These are phyloP conservation scores for Hydnum rufescens DNA, from an alignment of 768 basidiomycete species.

Conservation along the genomic window DNA sequence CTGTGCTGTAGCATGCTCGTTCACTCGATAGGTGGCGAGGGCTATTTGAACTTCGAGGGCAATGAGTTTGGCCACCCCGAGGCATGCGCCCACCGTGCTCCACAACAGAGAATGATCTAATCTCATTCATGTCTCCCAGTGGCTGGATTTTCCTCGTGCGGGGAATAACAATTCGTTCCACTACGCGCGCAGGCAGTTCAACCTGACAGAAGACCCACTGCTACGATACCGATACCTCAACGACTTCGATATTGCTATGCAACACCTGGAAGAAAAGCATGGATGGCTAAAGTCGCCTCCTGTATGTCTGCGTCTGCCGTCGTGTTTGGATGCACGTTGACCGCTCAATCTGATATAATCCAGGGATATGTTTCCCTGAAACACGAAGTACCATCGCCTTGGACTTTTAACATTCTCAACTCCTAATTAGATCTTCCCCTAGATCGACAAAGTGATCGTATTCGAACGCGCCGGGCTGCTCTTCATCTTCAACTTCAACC, in stretches of 20 bases:
- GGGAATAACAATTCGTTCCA: constrained; percentile 95
- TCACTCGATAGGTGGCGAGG: constrained; percentile 88
- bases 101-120: not conserved
- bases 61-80: constrained; percentile 99
- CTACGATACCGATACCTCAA: constrained; percentile 90
- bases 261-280: constrained; percentile 57
- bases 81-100: constrained; percentile 23
- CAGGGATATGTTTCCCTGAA: constrained; percentile 90
- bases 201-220: constrained; percentile 65
- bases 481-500: constrained; percentile 96
- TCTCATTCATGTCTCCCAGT: constrained; percentile 25
- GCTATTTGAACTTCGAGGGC: constrained; percentile 93
- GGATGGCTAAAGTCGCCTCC: constrained; percentile 71
- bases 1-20: constrained; percentile 46
- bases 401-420: not conserved
- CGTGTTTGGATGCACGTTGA: not conserved
- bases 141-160: constrained; percentile 97
- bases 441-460: constrained; percentile 71
- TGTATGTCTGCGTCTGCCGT: constrained; percentile 22
- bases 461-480: constrained; percentile 86
- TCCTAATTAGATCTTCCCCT: not conserved
- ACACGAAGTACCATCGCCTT: constrained; percentile 34
- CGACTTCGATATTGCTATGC: constrained; percentile 87
- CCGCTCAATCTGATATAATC: not conserved
- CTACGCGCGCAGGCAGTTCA: constrained; percentile 94